Evolutionary conservation across 164 flowering plant genomes (phyloP), one percentile per base, ranked within the genome.

Genomic region (Vitis cinerea): DNA sequence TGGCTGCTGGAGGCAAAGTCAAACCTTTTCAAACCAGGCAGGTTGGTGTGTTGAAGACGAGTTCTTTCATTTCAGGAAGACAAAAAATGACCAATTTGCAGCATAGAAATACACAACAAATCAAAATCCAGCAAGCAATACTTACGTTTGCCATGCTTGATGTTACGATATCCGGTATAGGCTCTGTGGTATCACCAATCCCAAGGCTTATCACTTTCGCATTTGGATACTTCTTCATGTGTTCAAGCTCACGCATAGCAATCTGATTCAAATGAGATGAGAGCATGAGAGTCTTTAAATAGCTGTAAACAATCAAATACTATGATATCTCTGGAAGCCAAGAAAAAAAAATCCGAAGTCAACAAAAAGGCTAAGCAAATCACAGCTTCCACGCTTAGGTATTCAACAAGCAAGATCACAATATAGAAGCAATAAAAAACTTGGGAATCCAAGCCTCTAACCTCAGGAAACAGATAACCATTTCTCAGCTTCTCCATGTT

Each of bases 401-500:
- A 37, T 37, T 37, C 6, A 37, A 4, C 6, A 37, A 37, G 7
- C 8, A 37, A 37, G 44, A 37, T 6, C 6, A 37, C 44, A 37
- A 37, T 6, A 37, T 6, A 37, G 44, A 37, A 6, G 44, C 4
- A 37, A 3, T 37, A 6, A 37, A 37, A 37, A 23, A 23, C 27
- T 23, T 23, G 27, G 2, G 27, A 23, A 23, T 23, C 44, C 44
- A 6, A 3, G 44, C 44, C 44, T 37, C 64, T 23, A 23, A 79
- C 82, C 79, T 79, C 82, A 14, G 79, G 77, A 65, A 79, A 79
- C 66, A 79, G 64, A 65, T 79, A 79, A 52, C 74, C 75, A 52
- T 48, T 53, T 16, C 44, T 74, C 68, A 79, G 63, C 51, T 73
- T 76, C 66, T 72, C 77, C 75, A 76, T 72, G 64, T 79, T 79